Evolutionary conservation across 306 rosid species (phyloP).

Genomic region (apple (Malus domestica)): DNA sequence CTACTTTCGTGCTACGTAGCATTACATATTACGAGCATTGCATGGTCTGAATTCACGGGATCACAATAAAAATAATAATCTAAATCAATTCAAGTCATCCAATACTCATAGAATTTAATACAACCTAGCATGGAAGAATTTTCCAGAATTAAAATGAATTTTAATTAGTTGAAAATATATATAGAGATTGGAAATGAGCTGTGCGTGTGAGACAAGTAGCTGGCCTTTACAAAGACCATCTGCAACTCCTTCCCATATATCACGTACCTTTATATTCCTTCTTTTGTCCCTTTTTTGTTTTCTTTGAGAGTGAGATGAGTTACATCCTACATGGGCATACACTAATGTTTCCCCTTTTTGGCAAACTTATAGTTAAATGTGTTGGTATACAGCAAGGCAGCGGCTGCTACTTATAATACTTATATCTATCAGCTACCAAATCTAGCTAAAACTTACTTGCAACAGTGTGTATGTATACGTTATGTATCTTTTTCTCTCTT

Average conservation of each 20-base stretch:
- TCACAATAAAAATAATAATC: too few species aligned
- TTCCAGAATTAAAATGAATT: neutral
- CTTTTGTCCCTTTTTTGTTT: slow-evolving; percentile 6
- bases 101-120: too few species aligned
- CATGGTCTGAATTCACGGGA: too few species aligned
- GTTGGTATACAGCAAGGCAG: slow-evolving; percentile 14
- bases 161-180: neutral
- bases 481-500: too few species aligned
- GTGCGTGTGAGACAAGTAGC: slow-evolving; percentile 56
- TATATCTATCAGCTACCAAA: too few species aligned
- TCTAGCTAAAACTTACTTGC: neutral
- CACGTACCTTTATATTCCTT: slow-evolving; percentile 34
- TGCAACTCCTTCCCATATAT: slow-evolving; percentile 28
- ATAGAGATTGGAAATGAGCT: slow-evolving; percentile 43
- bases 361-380: neutral
- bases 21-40: too few species aligned
- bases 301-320: slow-evolving; percentile 14
- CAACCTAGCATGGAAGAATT: too few species aligned
- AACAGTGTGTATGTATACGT: neutral
- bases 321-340: neutral
- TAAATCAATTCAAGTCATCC: too few species aligned
- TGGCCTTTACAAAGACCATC: slow-evolving; percentile 41
- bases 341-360: slow-evolving; percentile 18
- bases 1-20: too few species aligned
- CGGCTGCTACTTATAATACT: neutral